Evolutionary conservation across 768 basidiomycete species (phyloP), one percentile per base, ranked within the genome.

Genomic region (Rhizopogon vesiculosus): DNA sequence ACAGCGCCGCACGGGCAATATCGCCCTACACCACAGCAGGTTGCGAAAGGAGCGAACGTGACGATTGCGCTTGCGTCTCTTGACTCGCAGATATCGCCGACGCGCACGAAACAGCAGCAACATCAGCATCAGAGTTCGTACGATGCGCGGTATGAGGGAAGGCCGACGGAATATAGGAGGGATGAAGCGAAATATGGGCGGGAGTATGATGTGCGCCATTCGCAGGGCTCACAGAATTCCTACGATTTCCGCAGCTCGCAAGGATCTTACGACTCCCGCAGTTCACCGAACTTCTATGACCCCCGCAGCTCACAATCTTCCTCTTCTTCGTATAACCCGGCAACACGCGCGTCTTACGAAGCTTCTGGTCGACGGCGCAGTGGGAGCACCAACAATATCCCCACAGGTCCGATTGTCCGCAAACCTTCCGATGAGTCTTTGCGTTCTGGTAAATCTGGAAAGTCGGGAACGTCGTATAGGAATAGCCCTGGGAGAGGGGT

Each of bases 361-460:
- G 66, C 38, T 13, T 51, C 63, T 12, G 56, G 31, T 43, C 64
- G 66, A 45, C 65, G 57, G 52, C 69, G 64, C 1, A 71, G 65
- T 44, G 69, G 69, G 13, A 69, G 71, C 31, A 59, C 49, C 22
- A 58, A 54, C 50, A 28, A 48, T 59, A 59, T 57, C 35, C 58
- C 53, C 6, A 43, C 59, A 40, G 58, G 41, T 42, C 66, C 60
- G 35, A 13, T 68, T 12, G 54, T 57, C 41, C 71, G 72, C n/a
- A 65, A 66, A 56, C 59, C 62, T 2, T 78, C 76, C 0, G 62
- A 67, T 15, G 77, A 78, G 44, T 78, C 77, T 45, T 61, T 78
- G 19, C 75, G 66, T 42, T 73, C 75, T 4, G 73, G 68, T 22
- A 76, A 73, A 56, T 76, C 76, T 15, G 54, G 58, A 35, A 69